Percentiles rank a stretch among this genome's conserved stretches.
phyloP scores from a whole-genome alignment of 2,329 filamentous ascomycete genomes.

The Hypoxylon sp. region DNA sequence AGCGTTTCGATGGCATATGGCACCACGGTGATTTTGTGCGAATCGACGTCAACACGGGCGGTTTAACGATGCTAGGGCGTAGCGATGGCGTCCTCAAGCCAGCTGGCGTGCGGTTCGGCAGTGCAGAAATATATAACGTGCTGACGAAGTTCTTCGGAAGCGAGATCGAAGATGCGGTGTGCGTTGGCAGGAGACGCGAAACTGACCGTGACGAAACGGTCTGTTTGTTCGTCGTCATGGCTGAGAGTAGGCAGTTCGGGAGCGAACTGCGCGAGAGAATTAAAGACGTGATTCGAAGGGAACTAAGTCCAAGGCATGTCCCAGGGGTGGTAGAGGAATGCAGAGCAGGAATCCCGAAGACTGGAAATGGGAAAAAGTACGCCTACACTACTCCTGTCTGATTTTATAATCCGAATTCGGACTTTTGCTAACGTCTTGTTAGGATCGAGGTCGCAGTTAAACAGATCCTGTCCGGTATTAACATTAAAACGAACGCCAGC shows the following conservation, averaged over 20 bases:
- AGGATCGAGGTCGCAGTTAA: constrained; percentile 96
- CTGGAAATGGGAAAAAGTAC: constrained; percentile 95
- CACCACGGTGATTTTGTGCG: constrained; percentile 94
- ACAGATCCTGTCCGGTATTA: constrained; percentile 90
- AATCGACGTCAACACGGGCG: constrained; percentile 78
- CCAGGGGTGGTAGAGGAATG: constrained; percentile 86
- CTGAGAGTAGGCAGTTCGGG: constrained; percentile 68
- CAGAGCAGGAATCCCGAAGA: constrained; percentile 86
- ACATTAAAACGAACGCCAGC: constrained; percentile 90
- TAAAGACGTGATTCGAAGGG: constrained; percentile 77
- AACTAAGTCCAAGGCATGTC: constrained; percentile 91
- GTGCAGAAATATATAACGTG: constrained; percentile 97
- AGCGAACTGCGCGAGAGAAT: constrained; percentile 74
- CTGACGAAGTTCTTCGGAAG: constrained; percentile 84
- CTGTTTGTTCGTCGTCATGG: constrained; percentile 88
- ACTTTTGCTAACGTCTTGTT: constrained; percentile 21
- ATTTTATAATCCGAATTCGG: neutral
- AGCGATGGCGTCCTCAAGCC: constrained; percentile 96
- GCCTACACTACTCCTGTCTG: constrained; percentile 56
- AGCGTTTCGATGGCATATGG: constrained; percentile 84
- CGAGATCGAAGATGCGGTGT: constrained; percentile 87
- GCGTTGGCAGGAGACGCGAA: constrained; percentile 81
- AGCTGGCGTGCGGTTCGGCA: constrained; percentile 90
- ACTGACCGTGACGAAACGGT: constrained; percentile 87
- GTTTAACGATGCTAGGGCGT: constrained; percentile 90